phyloP scores from a whole-genome alignment of 2,329 filamentous ascomycete species.

The Penicillium occitanis region DNA sequence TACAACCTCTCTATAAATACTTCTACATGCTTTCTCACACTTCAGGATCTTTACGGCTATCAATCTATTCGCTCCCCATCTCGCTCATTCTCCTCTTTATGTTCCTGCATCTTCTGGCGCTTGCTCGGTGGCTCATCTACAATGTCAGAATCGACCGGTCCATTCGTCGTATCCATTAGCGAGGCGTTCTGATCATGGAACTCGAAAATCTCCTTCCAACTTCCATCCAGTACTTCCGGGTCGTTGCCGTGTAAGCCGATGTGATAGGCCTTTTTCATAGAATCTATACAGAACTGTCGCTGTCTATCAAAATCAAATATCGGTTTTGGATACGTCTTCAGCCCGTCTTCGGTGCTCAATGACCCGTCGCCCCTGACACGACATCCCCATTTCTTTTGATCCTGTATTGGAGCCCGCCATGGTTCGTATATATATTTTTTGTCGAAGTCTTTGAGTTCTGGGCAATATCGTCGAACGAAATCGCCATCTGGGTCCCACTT shows the following conservation, averaged over 20 bases:
- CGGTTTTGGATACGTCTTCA: slow-evolving; percentile 64
- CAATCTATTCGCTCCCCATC: neutral
- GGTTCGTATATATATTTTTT: slow-evolving; percentile 67
- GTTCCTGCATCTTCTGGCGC: slow-evolving; percentile 6
- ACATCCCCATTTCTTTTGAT: slow-evolving; percentile 69
- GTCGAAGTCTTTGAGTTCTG: slow-evolving; percentile 62
- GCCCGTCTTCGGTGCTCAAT: slow-evolving; percentile 43
- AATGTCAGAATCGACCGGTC: neutral
- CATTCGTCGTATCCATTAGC: slow-evolving; percentile 15
- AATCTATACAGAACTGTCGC: slow-evolving; percentile 62
- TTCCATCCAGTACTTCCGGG: slow-evolving; percentile 31
- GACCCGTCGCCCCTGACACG: slow-evolving; percentile 58
- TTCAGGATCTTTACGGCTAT: no score
- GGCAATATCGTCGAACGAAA: slow-evolving; percentile 65
- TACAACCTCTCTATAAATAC: no score
- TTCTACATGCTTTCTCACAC: no score
- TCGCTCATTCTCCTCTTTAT: slow-evolving; percentile 23
- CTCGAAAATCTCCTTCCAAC: slow-evolving; percentile 11
- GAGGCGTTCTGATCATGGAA: neutral
- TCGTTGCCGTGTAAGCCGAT: slow-evolving; percentile 66
- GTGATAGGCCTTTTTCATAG: slow-evolving; percentile 69
- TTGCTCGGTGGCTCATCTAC: slow-evolving; percentile 9
- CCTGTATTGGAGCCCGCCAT: slow-evolving; percentile 65
- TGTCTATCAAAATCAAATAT: slow-evolving; percentile 73
- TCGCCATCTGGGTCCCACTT: slow-evolving; percentile 69